Conservation (phyloP, 2,329 filamentous ascomycete species). For the Trichoderma sp. region DNA sequence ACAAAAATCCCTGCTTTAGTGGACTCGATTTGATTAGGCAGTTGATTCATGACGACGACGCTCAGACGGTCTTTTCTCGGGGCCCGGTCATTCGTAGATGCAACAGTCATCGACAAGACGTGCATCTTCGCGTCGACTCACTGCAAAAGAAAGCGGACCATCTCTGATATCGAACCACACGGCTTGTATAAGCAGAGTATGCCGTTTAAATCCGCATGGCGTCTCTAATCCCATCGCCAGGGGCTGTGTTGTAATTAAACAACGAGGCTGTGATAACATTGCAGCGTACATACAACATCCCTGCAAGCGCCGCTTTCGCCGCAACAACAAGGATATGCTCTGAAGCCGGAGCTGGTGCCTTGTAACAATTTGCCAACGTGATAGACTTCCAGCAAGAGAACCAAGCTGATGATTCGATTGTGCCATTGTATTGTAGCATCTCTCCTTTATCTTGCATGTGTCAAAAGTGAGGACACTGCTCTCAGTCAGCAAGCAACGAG, state of each 20-base stretch:
- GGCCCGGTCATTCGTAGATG: not conserved
- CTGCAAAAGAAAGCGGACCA: not conserved
- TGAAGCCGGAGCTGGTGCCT: not conserved
- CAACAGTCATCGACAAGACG: not conserved
- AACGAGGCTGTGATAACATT: slow-evolving; percentile 15
- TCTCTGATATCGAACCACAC: not conserved
- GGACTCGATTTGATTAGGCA: not conserved
- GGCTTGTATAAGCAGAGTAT: not conserved
- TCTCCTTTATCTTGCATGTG: not conserved
- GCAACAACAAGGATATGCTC: slow-evolving; percentile 5
- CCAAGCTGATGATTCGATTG: not conserved
- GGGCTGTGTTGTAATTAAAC: not conserved
- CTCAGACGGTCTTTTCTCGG: not conserved
- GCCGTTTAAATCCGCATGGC: not conserved
- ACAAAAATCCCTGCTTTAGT: not conserved
- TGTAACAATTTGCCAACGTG: not conserved
- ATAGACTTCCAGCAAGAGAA: not conserved
- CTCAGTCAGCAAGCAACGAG: not conserved
- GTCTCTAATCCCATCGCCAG: not conserved
- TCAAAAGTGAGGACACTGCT: not conserved
- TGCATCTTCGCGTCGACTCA: not conserved
- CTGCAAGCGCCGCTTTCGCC: slow-evolving; percentile 8
- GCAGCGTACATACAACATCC: not conserved
- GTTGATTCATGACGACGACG: not conserved
- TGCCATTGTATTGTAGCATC: not conserved